phyloP scores from a whole-genome alignment of 2,329 filamentous ascomycete genomes.

The Apiospora saccharicola region DNA sequence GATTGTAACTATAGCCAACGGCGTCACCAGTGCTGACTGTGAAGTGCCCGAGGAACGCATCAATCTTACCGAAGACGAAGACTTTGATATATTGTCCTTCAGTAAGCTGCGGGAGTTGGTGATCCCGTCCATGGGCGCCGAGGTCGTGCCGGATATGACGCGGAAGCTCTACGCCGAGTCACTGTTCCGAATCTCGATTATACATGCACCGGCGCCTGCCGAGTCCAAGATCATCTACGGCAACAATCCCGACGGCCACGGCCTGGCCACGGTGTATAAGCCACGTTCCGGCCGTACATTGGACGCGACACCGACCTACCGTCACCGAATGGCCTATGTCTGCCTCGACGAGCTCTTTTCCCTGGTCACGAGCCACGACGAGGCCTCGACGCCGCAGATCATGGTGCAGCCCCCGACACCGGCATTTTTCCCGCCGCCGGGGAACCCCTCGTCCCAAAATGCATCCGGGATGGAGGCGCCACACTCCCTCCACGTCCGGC shows the following conservation, averaged over 20 bases:
- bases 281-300: conserved; percentile 76
- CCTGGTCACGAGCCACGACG: conserved; percentile 64
- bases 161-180: conserved; percentile 75
- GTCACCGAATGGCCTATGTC: conserved; percentile 78
- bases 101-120: conserved; percentile 73
- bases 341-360: conserved; percentile 82
- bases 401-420: conserved; percentile 55
- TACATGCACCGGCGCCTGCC: conserved; percentile 68
- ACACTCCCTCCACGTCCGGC: conserved; percentile 56
- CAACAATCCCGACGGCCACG: conserved; percentile 41
- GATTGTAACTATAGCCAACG: conserved; percentile 70
- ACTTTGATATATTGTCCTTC: conserved; percentile 83
- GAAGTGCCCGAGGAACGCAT: conserved; percentile 52
- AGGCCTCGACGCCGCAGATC: conserved; percentile 45
- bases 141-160: conserved; percentile 69
- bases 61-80: conserved; percentile 72
- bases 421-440: conserved; percentile 45
- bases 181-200: conserved; percentile 82
- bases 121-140: conserved; percentile 74
- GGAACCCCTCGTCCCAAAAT: conserved; percentile 31
- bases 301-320: conserved; percentile 67
- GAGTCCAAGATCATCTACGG: conserved; percentile 67
- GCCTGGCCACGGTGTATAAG: conserved; percentile 58
- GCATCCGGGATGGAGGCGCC: conserved; percentile 37
- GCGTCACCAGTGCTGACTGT: conserved; percentile 73